phyloP scores from a whole-genome alignment of 306 rosid genomes.

The Vigna hirtella region DNA sequence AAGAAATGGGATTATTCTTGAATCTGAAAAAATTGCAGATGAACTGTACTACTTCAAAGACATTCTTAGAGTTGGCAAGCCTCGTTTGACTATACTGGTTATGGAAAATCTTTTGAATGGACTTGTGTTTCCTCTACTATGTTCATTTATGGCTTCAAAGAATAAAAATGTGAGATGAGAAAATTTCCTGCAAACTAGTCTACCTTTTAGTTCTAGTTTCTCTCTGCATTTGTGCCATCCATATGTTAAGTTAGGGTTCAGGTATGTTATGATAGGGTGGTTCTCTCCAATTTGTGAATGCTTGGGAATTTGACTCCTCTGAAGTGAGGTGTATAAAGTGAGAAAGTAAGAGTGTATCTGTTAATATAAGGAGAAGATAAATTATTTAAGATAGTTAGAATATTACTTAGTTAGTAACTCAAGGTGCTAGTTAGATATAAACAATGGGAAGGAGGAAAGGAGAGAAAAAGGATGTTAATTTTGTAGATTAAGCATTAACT shows the following conservation, averaged over 20 bases:
- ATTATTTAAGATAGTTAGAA: no score
- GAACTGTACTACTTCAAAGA: constrained; percentile 82
- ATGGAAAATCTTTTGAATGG: constrained; percentile 68
- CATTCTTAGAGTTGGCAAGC: constrained; percentile 63
- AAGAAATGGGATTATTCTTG: constrained; percentile 61
- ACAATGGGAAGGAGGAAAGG: no score
- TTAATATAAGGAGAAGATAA: no score
- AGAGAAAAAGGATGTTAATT: no score
- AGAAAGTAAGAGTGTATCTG: neutral
- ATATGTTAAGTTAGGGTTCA: constrained; percentile 28
- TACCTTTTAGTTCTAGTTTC: constrained; percentile 31
- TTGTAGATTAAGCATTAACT: no score
- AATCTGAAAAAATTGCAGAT: constrained; percentile 70
- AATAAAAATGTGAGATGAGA: constrained; percentile 64
- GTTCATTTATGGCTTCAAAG: constrained; percentile 60
- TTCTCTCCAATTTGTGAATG: constrained; percentile 22
- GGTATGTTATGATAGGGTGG: constrained; percentile 30
- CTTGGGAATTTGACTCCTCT: neutral
- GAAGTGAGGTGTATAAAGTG: neutral
- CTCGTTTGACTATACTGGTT: constrained; percentile 58
- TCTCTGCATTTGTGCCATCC: constrained; percentile 18
- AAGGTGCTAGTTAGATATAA: no score
- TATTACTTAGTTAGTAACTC: no score
- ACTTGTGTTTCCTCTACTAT: constrained; percentile 67
- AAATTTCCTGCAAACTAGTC: constrained; percentile 40